Conservation (phyloP, 2,329 filamentous ascomycete genomes). For the Dactylellina cionopaga region DNA sequence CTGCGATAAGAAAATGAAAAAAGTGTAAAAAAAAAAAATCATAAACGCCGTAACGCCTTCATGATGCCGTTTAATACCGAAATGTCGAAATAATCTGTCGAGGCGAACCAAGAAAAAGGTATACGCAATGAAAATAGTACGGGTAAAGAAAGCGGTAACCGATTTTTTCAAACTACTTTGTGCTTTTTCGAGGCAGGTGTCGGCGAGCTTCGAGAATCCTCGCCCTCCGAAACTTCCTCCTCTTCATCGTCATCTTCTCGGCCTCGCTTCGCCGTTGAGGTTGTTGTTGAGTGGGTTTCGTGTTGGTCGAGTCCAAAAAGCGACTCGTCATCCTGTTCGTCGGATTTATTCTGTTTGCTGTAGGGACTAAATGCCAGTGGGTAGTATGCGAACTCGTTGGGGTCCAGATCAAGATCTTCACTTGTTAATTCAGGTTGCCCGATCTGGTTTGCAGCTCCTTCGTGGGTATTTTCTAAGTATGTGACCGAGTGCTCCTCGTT, state of each 20-base stretch:
- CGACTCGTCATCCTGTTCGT: slow-evolving; percentile 12
- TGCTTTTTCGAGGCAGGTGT: slow-evolving; percentile 40
- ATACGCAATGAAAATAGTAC: background rate
- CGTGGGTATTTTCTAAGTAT: background rate
- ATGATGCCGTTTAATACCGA: slow-evolving; percentile 16
- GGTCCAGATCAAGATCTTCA: slow-evolving; percentile 14
- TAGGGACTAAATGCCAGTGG: slow-evolving; percentile 29
- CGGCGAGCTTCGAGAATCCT: slow-evolving; percentile 17
- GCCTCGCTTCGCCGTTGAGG: slow-evolving; percentile 34
- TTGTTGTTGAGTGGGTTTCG: slow-evolving; percentile 25
- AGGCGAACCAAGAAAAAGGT: background rate
- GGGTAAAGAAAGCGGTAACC: background rate
- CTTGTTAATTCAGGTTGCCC: background rate
- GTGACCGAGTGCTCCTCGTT: background rate
- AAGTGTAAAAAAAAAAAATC: background rate
- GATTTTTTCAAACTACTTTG: slow-evolving; percentile 20
- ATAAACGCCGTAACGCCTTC: slow-evolving; percentile 31
- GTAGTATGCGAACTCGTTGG: slow-evolving; percentile 33
- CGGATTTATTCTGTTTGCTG: background rate
- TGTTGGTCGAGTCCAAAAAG: slow-evolving; percentile 37
- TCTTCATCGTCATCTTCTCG: slow-evolving; percentile 41
- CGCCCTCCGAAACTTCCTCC: slow-evolving; percentile 13
- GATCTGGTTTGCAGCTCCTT: background rate
- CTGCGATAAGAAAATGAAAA: background rate
- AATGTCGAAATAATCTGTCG: slow-evolving; percentile 7